Evolutionary conservation across 345 rosid genomes (phyloP), one percentile per base, ranked within the genome.

Genomic region (Tarenaya hassleriana): DNA sequence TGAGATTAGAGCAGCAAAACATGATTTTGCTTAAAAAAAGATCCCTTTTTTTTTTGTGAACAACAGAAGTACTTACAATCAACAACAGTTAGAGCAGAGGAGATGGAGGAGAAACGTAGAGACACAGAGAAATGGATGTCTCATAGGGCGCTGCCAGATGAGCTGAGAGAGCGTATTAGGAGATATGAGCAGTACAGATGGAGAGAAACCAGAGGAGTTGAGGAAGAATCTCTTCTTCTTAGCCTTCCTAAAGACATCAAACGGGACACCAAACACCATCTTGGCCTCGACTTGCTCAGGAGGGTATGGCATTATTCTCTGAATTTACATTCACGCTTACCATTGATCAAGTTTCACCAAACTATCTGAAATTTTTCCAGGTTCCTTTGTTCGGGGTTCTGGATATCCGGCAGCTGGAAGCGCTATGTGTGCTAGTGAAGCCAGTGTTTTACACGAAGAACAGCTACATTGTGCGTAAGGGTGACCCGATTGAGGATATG

Each of bases 401-500:
- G 85, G 85, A 86, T 16, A 88, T 80, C 55, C 72, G 83, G 44
- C 33, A 82, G 62, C 85, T 86, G 7, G 95, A 86, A 60, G 90
- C 83, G 40, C 75, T 86, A 24, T 86, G 95, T 20, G 88, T 74
- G 73, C 78, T 88, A 21, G 65, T 86, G 35, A 82, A 86, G 41
- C 81, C 88, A 9, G 66, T 76, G 38, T 40, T 80, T 41, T 82
- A 76, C 56, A 80, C 95, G 0, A 83, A 80, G 50, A 56, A 37
- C 0, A 86, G 85, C 2, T 82, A 73, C 53, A 76, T 86, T 24
- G 90, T 82, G 41, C 75, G 82, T 39, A 88, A 86, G 51, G 95
- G 87, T 17, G 95, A 86, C 45, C 85, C 88, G n/a, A 83, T 86
- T 0, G 84, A 86, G 20, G 88, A 86, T 57, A 86, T 86, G 95